A percentile compares a stretch with the other conserved stretches of the same genome.
phyloP scores from a whole-genome alignment of 345 rosid genomes.

The Trapa bicornis region DNA sequence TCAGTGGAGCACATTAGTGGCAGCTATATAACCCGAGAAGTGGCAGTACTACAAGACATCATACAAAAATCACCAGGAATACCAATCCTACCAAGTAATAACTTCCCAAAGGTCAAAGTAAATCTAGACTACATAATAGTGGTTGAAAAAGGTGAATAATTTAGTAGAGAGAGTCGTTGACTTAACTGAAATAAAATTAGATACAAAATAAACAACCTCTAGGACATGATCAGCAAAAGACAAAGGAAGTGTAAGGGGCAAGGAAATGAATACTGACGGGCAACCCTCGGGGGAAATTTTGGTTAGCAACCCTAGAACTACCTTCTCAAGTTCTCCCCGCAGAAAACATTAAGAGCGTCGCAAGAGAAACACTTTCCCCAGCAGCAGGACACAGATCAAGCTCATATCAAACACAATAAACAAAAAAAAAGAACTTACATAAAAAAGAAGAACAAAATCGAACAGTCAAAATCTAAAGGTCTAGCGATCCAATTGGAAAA shows the following conservation, averaged over 20 bases:
- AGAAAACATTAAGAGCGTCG: no score
- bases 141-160: not conserved
- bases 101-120: not conserved
- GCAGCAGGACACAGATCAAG: not conserved
- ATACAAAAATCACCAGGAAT: no score
- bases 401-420: no score
- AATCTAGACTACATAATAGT: not conserved
- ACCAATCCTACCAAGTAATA: not conserved
- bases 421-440: not conserved
- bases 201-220: not conserved
- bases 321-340: not conserved
- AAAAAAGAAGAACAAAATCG: not conserved
- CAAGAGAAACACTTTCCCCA: not conserved
- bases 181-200: no score
- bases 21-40: no score
- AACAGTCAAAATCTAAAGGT: not conserved
- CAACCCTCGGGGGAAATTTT: not conserved
- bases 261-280: not conserved
- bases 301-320: not conserved
- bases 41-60: no score
- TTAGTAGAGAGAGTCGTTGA: not conserved
- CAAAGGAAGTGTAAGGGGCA: not conserved
- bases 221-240: not conserved
- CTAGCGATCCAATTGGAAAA: not conserved
- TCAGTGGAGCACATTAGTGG: not conserved